Percentiles rank a stretch among this genome's conserved stretches.
Evolutionary conservation across 306 rosid genomes (phyloP).

Genomic region (Parietaria judaica): DNA sequence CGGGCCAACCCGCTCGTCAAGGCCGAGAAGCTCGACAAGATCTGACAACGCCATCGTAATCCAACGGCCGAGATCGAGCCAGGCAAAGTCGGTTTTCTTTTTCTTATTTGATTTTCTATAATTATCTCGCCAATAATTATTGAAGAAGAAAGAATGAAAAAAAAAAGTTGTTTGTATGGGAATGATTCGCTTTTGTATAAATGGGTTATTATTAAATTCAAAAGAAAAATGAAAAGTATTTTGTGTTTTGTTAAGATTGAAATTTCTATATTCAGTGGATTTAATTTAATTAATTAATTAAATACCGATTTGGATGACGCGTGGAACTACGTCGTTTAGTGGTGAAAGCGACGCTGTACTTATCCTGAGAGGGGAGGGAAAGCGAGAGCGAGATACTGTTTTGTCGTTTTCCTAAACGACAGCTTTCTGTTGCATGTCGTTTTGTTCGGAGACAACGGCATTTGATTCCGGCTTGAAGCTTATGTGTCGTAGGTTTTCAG

Average conservation of each 20-base stretch:
- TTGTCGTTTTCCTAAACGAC: not conserved
- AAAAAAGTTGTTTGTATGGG: conserved; percentile 6
- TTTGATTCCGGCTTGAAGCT: too few relatives aligned
- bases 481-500: not conserved
- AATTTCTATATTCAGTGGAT: too few relatives aligned
- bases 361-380: too few relatives aligned
- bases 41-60: conserved; percentile 25
- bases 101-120: not conserved
- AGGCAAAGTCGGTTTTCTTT: not conserved
- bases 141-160: not conserved
- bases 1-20: conserved; percentile 71
- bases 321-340: too few relatives aligned
- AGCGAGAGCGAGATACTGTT: too few relatives aligned
- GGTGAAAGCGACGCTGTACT: too few relatives aligned
- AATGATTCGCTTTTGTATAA: conserved; percentile 8
- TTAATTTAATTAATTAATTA: too few relatives aligned
- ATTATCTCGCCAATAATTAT: not conserved
- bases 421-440: not conserved
- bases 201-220: not conserved
- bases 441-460: not conserved
- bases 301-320: too few relatives aligned
- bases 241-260: too few relatives aligned
- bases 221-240: not conserved
- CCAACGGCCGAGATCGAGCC: too few relatives aligned
- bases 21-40: conserved; percentile 65